Percentiles rank a stretch among this genome's conserved stretches.
Evolutionary conservation across 768 basidiomycete genomes (phyloP).

Genomic region (Trametes coccinea): DNA sequence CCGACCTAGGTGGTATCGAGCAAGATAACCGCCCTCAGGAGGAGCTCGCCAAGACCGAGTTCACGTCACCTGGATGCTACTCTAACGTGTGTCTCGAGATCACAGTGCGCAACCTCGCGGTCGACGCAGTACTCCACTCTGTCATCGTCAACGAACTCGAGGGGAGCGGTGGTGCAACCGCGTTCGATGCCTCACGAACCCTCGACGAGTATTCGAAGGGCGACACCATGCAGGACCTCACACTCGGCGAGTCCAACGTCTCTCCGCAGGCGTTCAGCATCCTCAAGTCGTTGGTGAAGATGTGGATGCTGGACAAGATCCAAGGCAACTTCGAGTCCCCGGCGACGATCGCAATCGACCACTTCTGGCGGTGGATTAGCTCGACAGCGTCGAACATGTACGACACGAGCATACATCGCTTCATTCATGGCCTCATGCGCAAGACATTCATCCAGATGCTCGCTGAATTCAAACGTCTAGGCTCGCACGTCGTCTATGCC

Average conservation of each 20-base stretch:
- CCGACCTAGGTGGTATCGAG: conserved; percentile 93
- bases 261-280: conserved; percentile 85
- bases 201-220: conserved; percentile 84
- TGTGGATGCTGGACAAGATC: conserved; percentile 88
- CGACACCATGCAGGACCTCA: conserved; percentile 64
- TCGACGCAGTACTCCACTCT: conserved; percentile 92
- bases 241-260: conserved; percentile 86
- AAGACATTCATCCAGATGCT: conserved; percentile 97
- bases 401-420: conserved; percentile 90
- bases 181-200: conserved; percentile 93
- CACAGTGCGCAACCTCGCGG: conserved; percentile 86
- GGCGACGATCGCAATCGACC: conserved; percentile 75
- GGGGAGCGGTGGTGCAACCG: conserved; percentile 89
- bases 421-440: conserved; percentile 93
- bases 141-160: conserved; percentile 96
- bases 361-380: conserved; percentile 98
- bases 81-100: conserved; percentile 92
- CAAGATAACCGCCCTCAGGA: conserved; percentile 77
- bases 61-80: conserved; percentile 82
- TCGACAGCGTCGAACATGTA: conserved; percentile 84
- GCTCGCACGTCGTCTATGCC: conserved; percentile 90
- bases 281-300: conserved; percentile 84
- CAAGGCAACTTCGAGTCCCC: conserved; percentile 65
- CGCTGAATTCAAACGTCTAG: conserved; percentile 94
- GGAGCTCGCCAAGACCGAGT: conserved; percentile 83